Evolutionary conservation across 768 basidiomycete species (phyloP).

Genomic region (Calocybe gangraenosa): DNA sequence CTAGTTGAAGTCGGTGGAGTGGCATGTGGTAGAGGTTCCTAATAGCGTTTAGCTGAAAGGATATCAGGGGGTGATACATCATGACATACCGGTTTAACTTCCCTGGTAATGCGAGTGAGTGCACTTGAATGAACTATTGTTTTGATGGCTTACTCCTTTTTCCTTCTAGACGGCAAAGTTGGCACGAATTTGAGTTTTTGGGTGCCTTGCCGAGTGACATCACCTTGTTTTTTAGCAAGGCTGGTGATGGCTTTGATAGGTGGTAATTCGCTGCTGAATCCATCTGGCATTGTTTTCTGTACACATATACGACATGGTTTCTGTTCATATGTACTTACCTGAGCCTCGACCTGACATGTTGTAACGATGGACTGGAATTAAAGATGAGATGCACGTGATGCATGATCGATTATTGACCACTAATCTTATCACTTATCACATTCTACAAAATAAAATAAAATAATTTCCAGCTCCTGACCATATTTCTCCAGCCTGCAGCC

Average conservation of each 20-base stretch:
- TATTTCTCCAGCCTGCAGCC: neutral
- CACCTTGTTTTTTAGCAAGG: constrained; percentile 66
- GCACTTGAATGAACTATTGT: neutral
- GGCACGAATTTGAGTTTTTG: constrained; percentile 81
- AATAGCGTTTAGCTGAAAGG: constrained; percentile 5
- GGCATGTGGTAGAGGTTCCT: constrained; percentile 45
- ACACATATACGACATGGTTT: too few species aligned
- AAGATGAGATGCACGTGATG: too few species aligned
- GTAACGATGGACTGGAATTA: too few species aligned
- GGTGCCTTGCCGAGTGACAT: constrained; percentile 70
- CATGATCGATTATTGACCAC: too few species aligned
- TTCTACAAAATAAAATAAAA: neutral
- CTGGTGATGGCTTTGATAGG: constrained; percentile 68
- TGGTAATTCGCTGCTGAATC: constrained; percentile 23
- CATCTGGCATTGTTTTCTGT: neutral
- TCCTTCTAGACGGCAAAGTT: constrained; percentile 67
- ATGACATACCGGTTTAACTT: constrained; percentile 56
- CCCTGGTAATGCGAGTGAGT: constrained; percentile 35
- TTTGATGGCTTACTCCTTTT: constrained; percentile 65
- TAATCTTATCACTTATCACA: too few species aligned
- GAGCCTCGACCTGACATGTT: constrained; percentile 23
- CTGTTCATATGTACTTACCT: constrained; percentile 16
- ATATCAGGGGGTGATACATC: neutral
- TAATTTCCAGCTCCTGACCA: neutral
- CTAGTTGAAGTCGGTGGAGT: constrained; percentile 26